Evolutionary conservation across 306 rosid species (phyloP).

Genomic region (Gynostemma pentaphyllum): DNA sequence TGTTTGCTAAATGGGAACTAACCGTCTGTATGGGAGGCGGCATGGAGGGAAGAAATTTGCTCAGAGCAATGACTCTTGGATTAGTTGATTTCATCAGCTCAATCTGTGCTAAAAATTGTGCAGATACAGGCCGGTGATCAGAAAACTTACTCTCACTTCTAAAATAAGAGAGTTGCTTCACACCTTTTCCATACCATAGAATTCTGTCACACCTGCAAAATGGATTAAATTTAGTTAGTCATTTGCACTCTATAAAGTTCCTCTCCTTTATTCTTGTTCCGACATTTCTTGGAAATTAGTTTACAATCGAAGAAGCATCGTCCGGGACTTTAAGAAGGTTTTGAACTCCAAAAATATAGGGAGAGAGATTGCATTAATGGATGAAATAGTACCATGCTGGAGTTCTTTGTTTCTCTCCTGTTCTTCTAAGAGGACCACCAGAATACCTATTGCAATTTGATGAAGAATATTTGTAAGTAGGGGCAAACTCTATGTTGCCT

Average conservation of each 20-base stretch:
- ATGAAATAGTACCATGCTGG: slow-evolving; percentile 67
- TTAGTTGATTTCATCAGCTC: slow-evolving; percentile 35
- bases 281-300: not conserved
- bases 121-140: slow-evolving; percentile 94
- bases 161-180: slow-evolving; percentile 66
- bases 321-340: not conserved
- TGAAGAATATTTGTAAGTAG: slow-evolving; percentile 71
- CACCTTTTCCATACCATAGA: slow-evolving; percentile 88
- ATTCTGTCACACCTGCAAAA: slow-evolving; percentile 81
- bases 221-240: not conserved
- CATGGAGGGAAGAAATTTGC: slow-evolving; percentile 18
- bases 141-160: slow-evolving; percentile 90
- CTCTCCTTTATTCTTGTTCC: not conserved
- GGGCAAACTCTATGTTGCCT: slow-evolving; percentile 81
- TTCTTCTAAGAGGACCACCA: slow-evolving; percentile 48
- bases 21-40: slow-evolving; percentile 26
- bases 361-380: not conserved
- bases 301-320: not conserved
- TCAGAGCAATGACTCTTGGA: slow-evolving; percentile 25
- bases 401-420: slow-evolving; percentile 90
- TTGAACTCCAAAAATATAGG: no score
- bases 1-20: slow-evolving; percentile 22
- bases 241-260: not conserved
- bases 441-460: slow-evolving; percentile 53
- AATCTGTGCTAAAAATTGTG: slow-evolving; percentile 65